Base-by-base conservation (phyloP, 1,139 yeast species). In the Meyerozyma athensensis region DNA sequence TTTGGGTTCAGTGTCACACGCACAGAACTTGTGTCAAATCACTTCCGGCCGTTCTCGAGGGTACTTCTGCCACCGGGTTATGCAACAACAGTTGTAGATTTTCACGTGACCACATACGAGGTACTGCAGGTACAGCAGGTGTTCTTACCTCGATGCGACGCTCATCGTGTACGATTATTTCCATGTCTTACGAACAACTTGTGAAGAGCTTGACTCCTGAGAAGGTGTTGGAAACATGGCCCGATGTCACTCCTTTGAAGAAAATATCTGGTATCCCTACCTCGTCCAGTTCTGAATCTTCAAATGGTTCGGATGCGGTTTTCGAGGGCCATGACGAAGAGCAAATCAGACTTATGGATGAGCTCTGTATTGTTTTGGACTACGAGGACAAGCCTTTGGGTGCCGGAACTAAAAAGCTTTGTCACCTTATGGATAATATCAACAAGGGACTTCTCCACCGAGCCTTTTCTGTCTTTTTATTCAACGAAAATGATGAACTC, bases 341-440 rank as follows among this genome's bases (percentile, higher is more conserved):
- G 59, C 99, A 92, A 63, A 87, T 92, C 61, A 77, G 80, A 54
- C 72, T 92, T 47, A 92, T 94, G 99, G 95, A 89, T 50, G 99
- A 92, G 62, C 81, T 90, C 46, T 92, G 99, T 63, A 89, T 92
- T 47, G 96, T 92, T 4, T 71, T 90, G 47, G 96, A 92, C 60
- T 81, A 85, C 67, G 65, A 89, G 52, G 98, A 92, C 59, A 65
- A 58, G 38, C 96, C 97, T 7, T 68, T 89, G 36, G 98, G 97
- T 19, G 90, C 96, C 3, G 97, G 94, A 12, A 86, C 97, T 42
- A 92, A 92, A 63, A 94, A 90, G 62, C 65, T 86, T 39, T 89
- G 96, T 54, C 99, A 92, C 57, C 63, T 92, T 40, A 86, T 89
- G 95, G 74, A 75, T 35, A 90, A 90, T 60, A 92, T 92, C 53